Evolutionary conservation across 1,139 yeast genomes (phyloP).

Genomic region (Geotrichum restrictum): DNA sequence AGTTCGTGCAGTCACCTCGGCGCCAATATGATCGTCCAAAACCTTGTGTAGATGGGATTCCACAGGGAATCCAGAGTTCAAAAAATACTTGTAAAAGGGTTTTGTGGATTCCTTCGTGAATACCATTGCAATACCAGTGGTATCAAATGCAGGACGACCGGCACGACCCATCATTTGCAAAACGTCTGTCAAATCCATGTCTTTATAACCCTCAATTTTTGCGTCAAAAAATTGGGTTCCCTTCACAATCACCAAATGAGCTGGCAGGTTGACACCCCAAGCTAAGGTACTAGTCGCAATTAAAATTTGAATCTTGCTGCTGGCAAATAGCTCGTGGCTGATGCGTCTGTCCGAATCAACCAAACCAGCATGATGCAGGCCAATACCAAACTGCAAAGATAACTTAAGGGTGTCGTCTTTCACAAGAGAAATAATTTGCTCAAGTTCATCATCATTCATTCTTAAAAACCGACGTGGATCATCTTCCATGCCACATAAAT

Average conservation of each 20-base stretch:
- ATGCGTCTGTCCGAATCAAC: constrained; percentile 85
- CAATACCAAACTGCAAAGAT: constrained; percentile 91
- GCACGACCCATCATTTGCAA: constrained; percentile 92
- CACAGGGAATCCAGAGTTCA: constrained; percentile 95
- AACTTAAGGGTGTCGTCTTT: constrained; percentile 84
- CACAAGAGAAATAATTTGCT: constrained; percentile 57
- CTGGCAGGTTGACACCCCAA: constrained; percentile 96
- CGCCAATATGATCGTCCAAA: constrained; percentile 91
- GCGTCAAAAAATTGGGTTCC: constrained; percentile 89
- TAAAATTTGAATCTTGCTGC: constrained; percentile 80
- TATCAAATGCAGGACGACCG: constrained; percentile 95
- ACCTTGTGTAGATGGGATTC: constrained; percentile 93
- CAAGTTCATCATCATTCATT: constrained; percentile 73
- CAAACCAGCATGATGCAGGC: constrained; percentile 95
- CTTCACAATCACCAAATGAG: constrained; percentile 86
- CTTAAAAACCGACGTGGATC: constrained; percentile 83
- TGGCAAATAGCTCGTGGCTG: constrained; percentile 80
- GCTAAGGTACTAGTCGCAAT: constrained; percentile 95
- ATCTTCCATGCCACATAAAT: constrained; percentile 90
- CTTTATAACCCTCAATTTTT: constrained; percentile 72
- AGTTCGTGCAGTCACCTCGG: constrained; percentile 88
- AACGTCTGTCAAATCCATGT: constrained; percentile 90
- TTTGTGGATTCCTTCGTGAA: constrained; percentile 90
- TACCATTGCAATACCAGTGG: constrained; percentile 91
- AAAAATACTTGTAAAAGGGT: constrained; percentile 86